phyloP scores from a whole-genome alignment of 208 protist species.

The Herpetomonas tarakana region DNA sequence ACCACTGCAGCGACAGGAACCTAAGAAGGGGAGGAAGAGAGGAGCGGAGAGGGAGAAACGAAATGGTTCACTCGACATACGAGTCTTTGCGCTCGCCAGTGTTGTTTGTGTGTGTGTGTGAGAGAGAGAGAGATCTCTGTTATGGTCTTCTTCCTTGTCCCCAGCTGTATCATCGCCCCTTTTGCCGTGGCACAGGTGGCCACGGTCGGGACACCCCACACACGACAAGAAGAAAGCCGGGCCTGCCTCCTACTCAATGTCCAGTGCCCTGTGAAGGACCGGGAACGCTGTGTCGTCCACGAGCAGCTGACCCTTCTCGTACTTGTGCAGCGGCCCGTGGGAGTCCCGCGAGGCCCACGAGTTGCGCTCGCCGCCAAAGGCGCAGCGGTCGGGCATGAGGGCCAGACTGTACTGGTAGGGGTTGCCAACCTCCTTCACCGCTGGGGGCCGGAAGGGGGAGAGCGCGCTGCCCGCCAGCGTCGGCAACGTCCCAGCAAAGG shows the following conservation, averaged over 20 bases:
- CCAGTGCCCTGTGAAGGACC: slow-evolving; percentile 67
- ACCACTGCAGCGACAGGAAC: no score
- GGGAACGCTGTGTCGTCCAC: slow-evolving; percentile 62
- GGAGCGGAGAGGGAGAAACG: no score
- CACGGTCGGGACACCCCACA: no score
- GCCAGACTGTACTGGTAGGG: slow-evolving; percentile 48
- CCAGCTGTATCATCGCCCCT: no score
- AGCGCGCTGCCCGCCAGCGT: slow-evolving; percentile 32
- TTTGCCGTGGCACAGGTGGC: no score
- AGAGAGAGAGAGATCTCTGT: no score
- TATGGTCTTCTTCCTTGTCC: no score
- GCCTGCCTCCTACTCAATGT: slow-evolving; percentile 84
- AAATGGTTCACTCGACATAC: no score
- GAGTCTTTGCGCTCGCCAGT: no score
- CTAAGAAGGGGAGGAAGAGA: no score
- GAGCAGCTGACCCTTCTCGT: slow-evolving; percentile 60
- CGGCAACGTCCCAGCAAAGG: slow-evolving; percentile 35
- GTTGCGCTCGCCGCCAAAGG: slow-evolving; percentile 66
- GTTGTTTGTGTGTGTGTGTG: no score
- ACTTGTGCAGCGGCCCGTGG: slow-evolving; percentile 64
- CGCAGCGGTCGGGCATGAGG: slow-evolving; percentile 71
- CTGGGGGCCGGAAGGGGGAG: slow-evolving; percentile 20
- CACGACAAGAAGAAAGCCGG: no score
- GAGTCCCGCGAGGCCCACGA: slow-evolving; percentile 66
- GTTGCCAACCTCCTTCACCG: slow-evolving; percentile 12